Evolutionary conservation across 352 stramenopile genomes (phyloP).

Genomic region (Aphanomyces astaci): DNA sequence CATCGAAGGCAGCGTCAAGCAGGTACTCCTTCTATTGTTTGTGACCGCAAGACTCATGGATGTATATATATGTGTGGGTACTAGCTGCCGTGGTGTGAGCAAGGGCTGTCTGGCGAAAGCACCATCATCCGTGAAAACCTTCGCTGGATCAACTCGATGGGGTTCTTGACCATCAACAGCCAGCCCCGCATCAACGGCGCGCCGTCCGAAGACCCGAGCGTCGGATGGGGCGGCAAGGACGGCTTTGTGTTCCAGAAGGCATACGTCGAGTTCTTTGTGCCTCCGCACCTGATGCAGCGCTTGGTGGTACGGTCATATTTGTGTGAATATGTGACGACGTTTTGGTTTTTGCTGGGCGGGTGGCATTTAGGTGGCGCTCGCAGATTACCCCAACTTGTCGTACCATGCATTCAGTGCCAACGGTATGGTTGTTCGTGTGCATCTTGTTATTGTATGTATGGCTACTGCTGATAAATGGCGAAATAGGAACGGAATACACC

Average conservation of each 20-base stretch:
- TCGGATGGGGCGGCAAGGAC: slow-evolving; percentile 93
- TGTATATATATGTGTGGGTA: too few relatives aligned
- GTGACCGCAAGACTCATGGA: too few relatives aligned
- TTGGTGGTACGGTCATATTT: slow-evolving; percentile 36
- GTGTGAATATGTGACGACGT: too few relatives aligned
- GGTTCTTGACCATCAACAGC: slow-evolving; percentile 96
- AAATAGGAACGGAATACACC: slow-evolving; percentile 51
- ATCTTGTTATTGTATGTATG: not conserved
- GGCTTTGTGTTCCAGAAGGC: slow-evolving; percentile 98
- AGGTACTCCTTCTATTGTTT: not conserved
- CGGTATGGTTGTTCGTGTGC: not conserved
- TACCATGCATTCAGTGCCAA: slow-evolving; percentile 63
- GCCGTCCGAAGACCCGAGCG: slow-evolving; percentile 77
- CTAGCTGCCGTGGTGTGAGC: slow-evolving; percentile 96
- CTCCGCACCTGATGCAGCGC: slow-evolving; percentile 64
- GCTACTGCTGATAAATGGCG: not conserved
- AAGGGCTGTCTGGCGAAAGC: slow-evolving; percentile 90
- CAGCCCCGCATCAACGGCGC: slow-evolving; percentile 87
- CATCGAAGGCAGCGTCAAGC: slow-evolving; percentile 66
- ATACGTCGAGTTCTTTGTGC: slow-evolving; percentile 98
- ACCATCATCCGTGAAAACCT: slow-evolving; percentile 74
- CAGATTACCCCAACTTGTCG: slow-evolving; percentile 65
- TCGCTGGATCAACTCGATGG: slow-evolving; percentile 75
- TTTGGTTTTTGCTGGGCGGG: too few relatives aligned
- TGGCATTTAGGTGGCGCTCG: slow-evolving; percentile 25